Base-by-base conservation (phyloP, 2,329 filamentous ascomycete species). In the Laburnicola sp. region DNA sequence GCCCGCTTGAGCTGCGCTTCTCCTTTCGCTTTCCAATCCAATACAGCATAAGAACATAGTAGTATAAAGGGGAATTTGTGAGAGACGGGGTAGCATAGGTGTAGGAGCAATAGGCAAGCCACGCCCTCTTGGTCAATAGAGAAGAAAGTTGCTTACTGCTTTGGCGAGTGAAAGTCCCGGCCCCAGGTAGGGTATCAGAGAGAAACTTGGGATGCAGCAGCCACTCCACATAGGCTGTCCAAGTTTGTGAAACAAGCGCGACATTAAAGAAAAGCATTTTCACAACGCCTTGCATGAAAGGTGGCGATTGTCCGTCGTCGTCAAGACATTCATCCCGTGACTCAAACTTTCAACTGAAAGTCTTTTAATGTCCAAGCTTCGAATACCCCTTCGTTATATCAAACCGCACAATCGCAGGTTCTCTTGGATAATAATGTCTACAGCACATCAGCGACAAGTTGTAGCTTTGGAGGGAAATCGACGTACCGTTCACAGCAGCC, bases 401-500 rank as follows among this genome's bases (percentile, higher is more conserved):
- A 97, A 81, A 83, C 93, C 93, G 77, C 92, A 97, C 75, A 96
- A 84, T 75, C 94, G 88, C 60, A 99, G 86, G 79, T 99, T 99
- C 79, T 97, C 94, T 81, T 99, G 94, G 75, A 99, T 99, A 79
- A 99, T 99, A 75, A 99, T 99, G 79, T 99, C 94, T 96, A 62
- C 2, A 44, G 23, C 1, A 40, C 4, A 48, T 87, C 77, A 86
- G 78, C 27, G 34, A 21, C 3, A 39, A 44, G 6, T 22, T 9
- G 45, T 55, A 35, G 6, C 21, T 6, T 47, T 21, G 32, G 48
- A 27, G 16, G 9, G 5, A 9, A 35, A 26, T 22, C 0, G 8
- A 40, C 86, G 69, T 82, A 96, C 92, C 92, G 78, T 99, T 99
- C 71, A 99, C 94, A 63, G 94, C 94, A 56, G 93, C 92, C 94